A percentile compares a stretch with the other conserved stretches of the same genome.
These are phyloP conservation scores for Phlegmacium glaucopus DNA, from an alignment of 768 basidiomycete genomes.

Conservation along the genomic window DNA sequence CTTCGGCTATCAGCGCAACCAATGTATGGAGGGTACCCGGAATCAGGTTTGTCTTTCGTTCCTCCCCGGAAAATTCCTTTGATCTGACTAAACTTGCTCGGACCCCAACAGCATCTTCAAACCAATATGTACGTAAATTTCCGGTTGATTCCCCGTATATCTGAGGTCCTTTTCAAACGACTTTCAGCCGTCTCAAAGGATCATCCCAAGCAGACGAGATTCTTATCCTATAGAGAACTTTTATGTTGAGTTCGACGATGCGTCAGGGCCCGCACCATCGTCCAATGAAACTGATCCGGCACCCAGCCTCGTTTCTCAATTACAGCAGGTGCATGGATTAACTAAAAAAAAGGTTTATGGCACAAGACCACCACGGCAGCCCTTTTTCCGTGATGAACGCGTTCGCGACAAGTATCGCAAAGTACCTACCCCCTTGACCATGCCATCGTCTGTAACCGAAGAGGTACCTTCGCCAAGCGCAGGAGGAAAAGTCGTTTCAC, in stretches of 20 bases:
- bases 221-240: slow-evolving; percentile 32
- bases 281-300: slow-evolving; percentile 23
- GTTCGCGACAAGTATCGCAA: slow-evolving; percentile 25
- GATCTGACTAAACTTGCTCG: slow-evolving; percentile 13
- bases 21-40: slow-evolving; percentile 13
- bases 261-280: slow-evolving; percentile 4
- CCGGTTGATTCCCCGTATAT: slow-evolving; percentile 2
- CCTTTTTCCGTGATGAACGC: slow-evolving; percentile 54
- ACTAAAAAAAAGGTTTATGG: slow-evolving; percentile 69
- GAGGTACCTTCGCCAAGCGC: slow-evolving; percentile 16
- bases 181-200: slow-evolving; percentile 2
- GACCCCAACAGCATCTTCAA: slow-evolving; percentile 12
- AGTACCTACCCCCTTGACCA: slow-evolving; percentile 23
- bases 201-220: slow-evolving; percentile 28
- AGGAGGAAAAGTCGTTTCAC: slow-evolving; percentile 29
- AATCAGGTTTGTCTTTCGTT: slow-evolving; percentile 24
- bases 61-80: slow-evolving; percentile 7
- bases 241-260: slow-evolving; percentile 16
- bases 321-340: slow-evolving; percentile 66
- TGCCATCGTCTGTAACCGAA: slow-evolving; percentile 19
- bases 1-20: slow-evolving; percentile 44
- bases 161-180: slow-evolving; percentile 2
- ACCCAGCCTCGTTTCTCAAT: slow-evolving; percentile 55
- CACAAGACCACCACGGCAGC: slow-evolving; percentile 42
- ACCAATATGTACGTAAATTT: slow-evolving; percentile 32